Percentiles rank a stretch among this genome's conserved stretches.
These are phyloP conservation scores for Didymella pomorum DNA, from an alignment of 2,329 filamentous ascomycete species.

Conservation along the genomic window DNA sequence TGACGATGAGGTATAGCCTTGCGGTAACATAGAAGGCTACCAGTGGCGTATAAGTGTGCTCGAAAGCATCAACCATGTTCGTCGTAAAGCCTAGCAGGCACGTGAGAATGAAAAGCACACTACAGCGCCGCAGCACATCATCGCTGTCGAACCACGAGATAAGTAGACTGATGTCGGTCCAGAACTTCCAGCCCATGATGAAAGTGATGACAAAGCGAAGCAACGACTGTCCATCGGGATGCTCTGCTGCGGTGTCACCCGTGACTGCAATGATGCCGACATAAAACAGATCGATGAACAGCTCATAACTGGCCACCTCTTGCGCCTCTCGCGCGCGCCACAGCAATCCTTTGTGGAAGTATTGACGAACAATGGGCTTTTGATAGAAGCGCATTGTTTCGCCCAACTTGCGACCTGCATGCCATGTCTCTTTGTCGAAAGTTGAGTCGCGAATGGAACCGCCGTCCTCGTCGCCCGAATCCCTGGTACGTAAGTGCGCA, in stretches of 20 bases:
- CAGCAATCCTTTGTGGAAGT: constrained; percentile 70
- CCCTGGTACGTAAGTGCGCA: constrained; percentile 60
- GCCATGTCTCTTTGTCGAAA: constrained; percentile 51
- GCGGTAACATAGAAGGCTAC: constrained; percentile 68
- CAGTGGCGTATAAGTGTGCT: constrained; percentile 64
- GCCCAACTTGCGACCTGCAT: constrained; percentile 49
- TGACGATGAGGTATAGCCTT: constrained; percentile 62
- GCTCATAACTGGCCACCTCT: constrained; percentile 70
- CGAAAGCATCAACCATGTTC: constrained; percentile 66
- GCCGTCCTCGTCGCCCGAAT: constrained; percentile 20
- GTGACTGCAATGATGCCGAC: constrained; percentile 71
- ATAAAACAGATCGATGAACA: constrained; percentile 71
- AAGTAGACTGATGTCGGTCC: constrained; percentile 65
- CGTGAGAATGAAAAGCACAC: constrained; percentile 67
- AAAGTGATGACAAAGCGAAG: constrained; percentile 69
- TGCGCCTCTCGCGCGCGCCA: constrained; percentile 67
- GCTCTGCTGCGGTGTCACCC: constrained; percentile 67
- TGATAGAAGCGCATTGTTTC: constrained; percentile 65
- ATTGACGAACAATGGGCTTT: constrained; percentile 68
- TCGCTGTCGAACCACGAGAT: constrained; percentile 70
- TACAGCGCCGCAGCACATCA: constrained; percentile 66
- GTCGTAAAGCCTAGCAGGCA: constrained; percentile 70
- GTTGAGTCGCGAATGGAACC: constrained; percentile 24
- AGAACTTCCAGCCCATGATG: constrained; percentile 70
- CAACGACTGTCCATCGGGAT: constrained; percentile 63